Conservation (phyloP, 371 early-diverging fungal species). For the Mucor lusitanicus region DNA sequence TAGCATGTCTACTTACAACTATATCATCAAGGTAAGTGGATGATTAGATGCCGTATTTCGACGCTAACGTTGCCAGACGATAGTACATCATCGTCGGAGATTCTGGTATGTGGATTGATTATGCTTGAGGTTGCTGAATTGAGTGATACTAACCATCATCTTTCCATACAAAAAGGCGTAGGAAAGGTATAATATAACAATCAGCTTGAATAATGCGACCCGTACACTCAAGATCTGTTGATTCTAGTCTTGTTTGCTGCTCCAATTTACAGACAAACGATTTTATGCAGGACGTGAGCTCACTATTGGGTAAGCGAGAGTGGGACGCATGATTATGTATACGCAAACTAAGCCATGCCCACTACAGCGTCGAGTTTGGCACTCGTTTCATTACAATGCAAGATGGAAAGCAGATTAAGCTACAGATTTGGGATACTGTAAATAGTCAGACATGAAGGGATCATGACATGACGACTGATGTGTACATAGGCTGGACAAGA, state of each 20-base stretch:
- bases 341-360: background rate
- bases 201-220: too few species aligned
- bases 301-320: slow-evolving; percentile 73
- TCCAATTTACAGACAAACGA: slow-evolving; percentile 84
- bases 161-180: slow-evolving; percentile 55
- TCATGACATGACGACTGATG: slow-evolving; percentile 47
- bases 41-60: background rate
- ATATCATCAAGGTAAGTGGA: slow-evolving; percentile 47
- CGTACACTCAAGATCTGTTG: background rate
- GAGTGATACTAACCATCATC: background rate
- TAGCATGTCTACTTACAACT: slow-evolving; percentile 44
- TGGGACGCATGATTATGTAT: background rate
- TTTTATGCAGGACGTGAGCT: slow-evolving; percentile 83
- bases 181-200: slow-evolving; percentile 59
- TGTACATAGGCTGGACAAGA: slow-evolving; percentile 84
- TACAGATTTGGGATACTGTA: slow-evolving; percentile 99
- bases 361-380: slow-evolving; percentile 76
- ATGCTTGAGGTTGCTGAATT: background rate
- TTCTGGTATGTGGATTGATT: slow-evolving; percentile 29
- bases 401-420: slow-evolving; percentile 84
- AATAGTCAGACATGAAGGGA: background rate
- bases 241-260: slow-evolving; percentile 72
- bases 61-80: background rate
- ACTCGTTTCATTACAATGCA: slow-evolving; percentile 73
- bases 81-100: slow-evolving; percentile 55